Evolutionary conservation across 352 stramenopile species (phyloP).

Genomic region (Globisporangium echinulatum): DNA sequence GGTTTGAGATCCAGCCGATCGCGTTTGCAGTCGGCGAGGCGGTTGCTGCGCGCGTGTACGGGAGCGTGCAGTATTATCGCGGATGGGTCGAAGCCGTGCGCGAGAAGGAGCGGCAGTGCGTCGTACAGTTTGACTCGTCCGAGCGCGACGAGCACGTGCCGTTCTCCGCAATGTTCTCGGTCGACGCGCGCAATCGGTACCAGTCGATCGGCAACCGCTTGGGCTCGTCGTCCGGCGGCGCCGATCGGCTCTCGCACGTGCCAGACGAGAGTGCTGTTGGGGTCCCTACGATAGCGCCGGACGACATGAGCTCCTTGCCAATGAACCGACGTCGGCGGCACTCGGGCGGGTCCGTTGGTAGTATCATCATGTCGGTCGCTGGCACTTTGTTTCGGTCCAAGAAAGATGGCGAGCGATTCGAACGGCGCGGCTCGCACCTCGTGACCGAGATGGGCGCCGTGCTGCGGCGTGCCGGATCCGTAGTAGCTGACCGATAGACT

Average conservation of each 20-base stretch:
- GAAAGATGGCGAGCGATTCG: constrained; percentile 23
- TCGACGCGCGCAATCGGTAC: constrained; percentile 42
- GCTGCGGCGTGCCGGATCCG: constrained; percentile 2
- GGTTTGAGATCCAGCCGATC: constrained; percentile 56
- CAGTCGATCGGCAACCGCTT: constrained; percentile 27
- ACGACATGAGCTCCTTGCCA: too few relatives aligned
- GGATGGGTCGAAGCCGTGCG: constrained; percentile 46
- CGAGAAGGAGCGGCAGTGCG: constrained; percentile 52
- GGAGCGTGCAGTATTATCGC: constrained; percentile 51
- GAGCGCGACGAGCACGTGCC: constrained; percentile 52
- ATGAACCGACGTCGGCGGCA: constrained; percentile 18
- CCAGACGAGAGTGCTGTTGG: constrained; percentile 11
- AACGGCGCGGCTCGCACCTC: constrained; percentile 35
- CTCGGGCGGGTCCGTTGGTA: constrained; percentile 50
- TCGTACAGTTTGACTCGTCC: constrained; percentile 66
- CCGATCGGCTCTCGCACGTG: constrained; percentile 10
- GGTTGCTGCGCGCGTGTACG: constrained; percentile 54
- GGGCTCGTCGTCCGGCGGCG: constrained; percentile 32
- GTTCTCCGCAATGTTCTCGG: constrained; percentile 66
- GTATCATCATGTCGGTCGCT: constrained; percentile 50
- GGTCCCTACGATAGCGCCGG: too few relatives aligned
- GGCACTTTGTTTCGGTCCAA: constrained; percentile 37
- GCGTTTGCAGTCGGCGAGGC: constrained; percentile 47
- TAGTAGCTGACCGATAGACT: background rate
- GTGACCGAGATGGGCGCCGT: constrained; percentile 33